Evolutionary conservation across 129 eudicot species (phyloP), one percentile per base, ranked within the genome.

Genomic region (Arctium lappa): DNA sequence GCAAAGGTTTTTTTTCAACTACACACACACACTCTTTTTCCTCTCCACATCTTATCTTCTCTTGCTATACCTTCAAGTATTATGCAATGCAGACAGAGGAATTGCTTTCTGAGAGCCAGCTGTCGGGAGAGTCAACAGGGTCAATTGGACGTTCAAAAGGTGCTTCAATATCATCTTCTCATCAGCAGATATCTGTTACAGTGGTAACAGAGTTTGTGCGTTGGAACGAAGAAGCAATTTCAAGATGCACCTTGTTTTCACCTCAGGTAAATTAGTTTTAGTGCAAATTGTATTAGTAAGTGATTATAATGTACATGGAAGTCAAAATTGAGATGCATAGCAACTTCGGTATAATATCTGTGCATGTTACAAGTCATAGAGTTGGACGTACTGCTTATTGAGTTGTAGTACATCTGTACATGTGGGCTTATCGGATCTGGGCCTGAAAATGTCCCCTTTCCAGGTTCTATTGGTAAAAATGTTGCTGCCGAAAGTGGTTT

Each of bases 181-280:
- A 86, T 79, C 95, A 91, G 82, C 99, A 96, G 86, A 96, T 96
- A 85, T 96, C 99, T 73, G 99, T 96, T 84, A 93, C 98, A 65
- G 98, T 89, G 77, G 99, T 96, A 85, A 96, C 99, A 12, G 99
- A 96, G 89, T 96, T 96, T 88, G 97, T 93, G 15, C 97, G 99
- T 37, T 96, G 99, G 99, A 96, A 96, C 44, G 99, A 96, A 91
- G 99, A 96, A 89, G 99, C 99, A 76, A 82, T 96, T 37, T 89
- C 98, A 6, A 89, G 99, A 87, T 93, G 97, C 81, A 89, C 86
- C 72, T 86, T 96, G 91, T 91, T 96, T 86, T 91, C 98, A 50
- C 83, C 98, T 78, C 98, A 91, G 97, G 98, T 96, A 84, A 33
- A 75, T 44, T 40, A 69, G 8, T 15, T 77, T 5, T 56, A n/a